Percentiles rank a stretch among this genome's conserved stretches.
These are phyloP conservation scores for Aspergillaceae sp. DNA, from an alignment of 2,329 filamentous ascomycete species.

Conservation along the genomic window DNA sequence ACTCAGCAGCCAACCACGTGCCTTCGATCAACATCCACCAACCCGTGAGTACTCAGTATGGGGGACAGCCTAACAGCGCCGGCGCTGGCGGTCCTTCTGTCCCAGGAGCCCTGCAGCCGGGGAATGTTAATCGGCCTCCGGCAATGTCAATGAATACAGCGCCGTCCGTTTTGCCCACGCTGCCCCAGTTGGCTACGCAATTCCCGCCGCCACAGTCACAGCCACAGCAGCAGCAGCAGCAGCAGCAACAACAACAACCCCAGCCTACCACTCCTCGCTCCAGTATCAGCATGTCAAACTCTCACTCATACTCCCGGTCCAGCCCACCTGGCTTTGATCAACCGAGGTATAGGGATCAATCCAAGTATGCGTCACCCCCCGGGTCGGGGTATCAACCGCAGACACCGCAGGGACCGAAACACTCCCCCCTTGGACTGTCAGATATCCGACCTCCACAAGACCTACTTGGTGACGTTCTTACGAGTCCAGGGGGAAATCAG, in stretches of 20 bases:
- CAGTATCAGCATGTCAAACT: conserved; percentile 53
- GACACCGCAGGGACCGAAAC: conserved; percentile 55
- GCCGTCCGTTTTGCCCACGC: conserved; percentile 48
- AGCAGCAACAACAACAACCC: conserved; percentile 17
- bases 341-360: conserved; percentile 54
- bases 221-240: conserved; percentile 34
- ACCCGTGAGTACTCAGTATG: conserved; percentile 44
- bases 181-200: conserved; percentile 42
- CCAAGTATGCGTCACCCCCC: conserved; percentile 52
- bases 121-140: conserved; percentile 43
- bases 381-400: conserved; percentile 41
- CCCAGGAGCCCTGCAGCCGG: conserved; percentile 54
- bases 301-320: conserved; percentile 74
- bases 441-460: conserved; percentile 86
- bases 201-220: conserved; percentile 31
- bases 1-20: conserved; percentile 41
- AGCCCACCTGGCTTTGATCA: conserved; percentile 61
- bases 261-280: conserved; percentile 48
- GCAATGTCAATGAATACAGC: conserved; percentile 49
- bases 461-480: conserved; percentile 62
- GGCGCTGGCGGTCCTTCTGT: conserved; percentile 34
- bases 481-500: conserved; percentile 49
- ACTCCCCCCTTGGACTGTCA: conserved; percentile 81
- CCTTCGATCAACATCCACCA: conserved; percentile 55
- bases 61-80: conserved; percentile 24